Evolutionary conservation across 768 basidiomycete species (phyloP).

Genomic region (Suillus brevipes): DNA sequence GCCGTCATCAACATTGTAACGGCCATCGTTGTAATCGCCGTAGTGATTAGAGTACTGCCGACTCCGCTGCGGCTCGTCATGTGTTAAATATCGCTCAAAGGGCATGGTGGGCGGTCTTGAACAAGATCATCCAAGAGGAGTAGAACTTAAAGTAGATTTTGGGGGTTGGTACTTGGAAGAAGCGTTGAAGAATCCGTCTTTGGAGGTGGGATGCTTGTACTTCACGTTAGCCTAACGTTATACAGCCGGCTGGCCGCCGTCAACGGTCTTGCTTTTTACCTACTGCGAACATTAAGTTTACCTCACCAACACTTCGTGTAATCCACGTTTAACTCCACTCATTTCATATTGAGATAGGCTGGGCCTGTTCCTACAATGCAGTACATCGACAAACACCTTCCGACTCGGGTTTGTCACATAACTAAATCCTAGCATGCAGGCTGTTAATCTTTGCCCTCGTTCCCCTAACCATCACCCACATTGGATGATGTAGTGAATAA

Average conservation of each 20-base stretch:
- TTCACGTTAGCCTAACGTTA: slow-evolving; percentile 6
- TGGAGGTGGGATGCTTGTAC: background rate
- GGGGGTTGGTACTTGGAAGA: background rate
- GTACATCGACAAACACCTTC: background rate
- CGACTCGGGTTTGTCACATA: background rate
- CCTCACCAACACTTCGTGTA: slow-evolving; percentile 1
- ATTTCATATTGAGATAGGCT: background rate
- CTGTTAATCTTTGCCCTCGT: slow-evolving; percentile 69
- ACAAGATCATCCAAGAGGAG: slow-evolving; percentile 5
- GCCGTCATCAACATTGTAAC: slow-evolving; percentile 9
- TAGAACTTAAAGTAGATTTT: background rate
- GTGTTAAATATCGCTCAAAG: slow-evolving; percentile 41
- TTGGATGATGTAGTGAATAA: slow-evolving; percentile 76
- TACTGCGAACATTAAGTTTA: background rate
- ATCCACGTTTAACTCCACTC: slow-evolving; percentile 6
- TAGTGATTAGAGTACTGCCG: slow-evolving; percentile 13
- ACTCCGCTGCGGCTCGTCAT: slow-evolving; percentile 18
- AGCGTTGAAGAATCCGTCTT: background rate
- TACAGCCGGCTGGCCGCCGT: background rate
- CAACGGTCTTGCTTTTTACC: slow-evolving; percentile 1
- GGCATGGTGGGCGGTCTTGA: slow-evolving; percentile 33
- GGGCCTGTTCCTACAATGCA: background rate
- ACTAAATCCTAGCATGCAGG: background rate
- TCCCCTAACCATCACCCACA: slow-evolving; percentile 75
- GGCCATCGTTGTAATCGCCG: slow-evolving; percentile 15